These are phyloP conservation scores for Trametes coccinea DNA, from an alignment of 768 basidiomycete species.

Conservation along the genomic window DNA sequence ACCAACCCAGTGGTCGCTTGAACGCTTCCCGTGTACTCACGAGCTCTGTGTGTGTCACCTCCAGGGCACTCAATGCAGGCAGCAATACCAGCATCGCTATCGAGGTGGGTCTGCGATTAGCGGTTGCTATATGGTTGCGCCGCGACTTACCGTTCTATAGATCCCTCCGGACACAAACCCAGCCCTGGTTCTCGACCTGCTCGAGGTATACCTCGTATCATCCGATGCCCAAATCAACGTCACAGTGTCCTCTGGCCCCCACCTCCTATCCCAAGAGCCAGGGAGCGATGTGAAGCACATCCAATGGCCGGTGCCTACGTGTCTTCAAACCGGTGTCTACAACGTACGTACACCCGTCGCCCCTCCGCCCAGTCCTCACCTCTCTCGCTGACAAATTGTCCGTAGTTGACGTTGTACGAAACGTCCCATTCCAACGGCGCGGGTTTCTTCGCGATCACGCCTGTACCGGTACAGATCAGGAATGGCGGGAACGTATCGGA, in stretches of 20 bases:
- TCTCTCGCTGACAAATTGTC: background rate
- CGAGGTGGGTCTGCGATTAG: constrained; percentile 28
- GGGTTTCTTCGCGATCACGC: constrained; percentile 42
- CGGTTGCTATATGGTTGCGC: background rate
- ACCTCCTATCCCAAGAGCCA: constrained; percentile 39
- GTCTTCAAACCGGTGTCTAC: constrained; percentile 41
- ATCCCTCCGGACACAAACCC: background rate
- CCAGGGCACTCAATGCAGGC: constrained; percentile 30
- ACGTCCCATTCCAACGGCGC: constrained; percentile 35
- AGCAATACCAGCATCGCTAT: constrained; percentile 30
- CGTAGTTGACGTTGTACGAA: constrained; percentile 50
- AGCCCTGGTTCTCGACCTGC: constrained; percentile 24
- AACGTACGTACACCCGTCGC: constrained; percentile 37
- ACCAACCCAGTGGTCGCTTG: background rate
- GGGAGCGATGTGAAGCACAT: constrained; percentile 42
- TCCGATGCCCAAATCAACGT: constrained; percentile 38
- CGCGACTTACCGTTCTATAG: background rate
- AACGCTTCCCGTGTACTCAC: background rate
- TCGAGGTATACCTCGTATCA: constrained; percentile 49
- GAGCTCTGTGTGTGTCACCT: background rate
- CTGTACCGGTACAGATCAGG: constrained; percentile 39
- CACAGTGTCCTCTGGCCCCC: constrained; percentile 40
- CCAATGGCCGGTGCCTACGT: constrained; percentile 43
- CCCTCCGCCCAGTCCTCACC: background rate
- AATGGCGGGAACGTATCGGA: constrained; percentile 31